A percentile compares a stretch with the other conserved stretches of the same genome.
These are phyloP conservation scores for Tetramitus jugosus DNA, from an alignment of 208 protist species.

Conservation along the genomic window DNA sequence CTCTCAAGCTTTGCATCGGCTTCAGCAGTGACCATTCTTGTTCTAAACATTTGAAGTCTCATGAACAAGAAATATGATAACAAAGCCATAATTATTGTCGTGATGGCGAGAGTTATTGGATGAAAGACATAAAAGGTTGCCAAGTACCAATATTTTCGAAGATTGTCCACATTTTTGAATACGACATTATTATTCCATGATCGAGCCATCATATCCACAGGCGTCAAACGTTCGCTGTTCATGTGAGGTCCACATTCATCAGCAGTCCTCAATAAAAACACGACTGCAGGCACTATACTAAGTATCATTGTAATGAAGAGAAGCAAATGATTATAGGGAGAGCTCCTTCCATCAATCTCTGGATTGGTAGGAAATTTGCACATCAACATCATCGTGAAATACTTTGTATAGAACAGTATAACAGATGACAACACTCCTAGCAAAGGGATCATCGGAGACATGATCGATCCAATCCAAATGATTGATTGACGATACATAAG, in stretches of 20 bases:
- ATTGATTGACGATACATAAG: not conserved
- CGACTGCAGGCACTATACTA: not conserved
- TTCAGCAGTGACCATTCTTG: not conserved
- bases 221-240: not conserved
- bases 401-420: slow-evolving; percentile 5
- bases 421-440: not conserved
- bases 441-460: slow-evolving; percentile 14
- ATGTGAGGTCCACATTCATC: not conserved
- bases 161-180: not conserved
- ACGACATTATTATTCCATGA: not conserved
- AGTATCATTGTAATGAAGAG: not conserved
- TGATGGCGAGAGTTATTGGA: not conserved
- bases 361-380: slow-evolving; percentile 22
- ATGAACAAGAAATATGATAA: not conserved
- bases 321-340: not conserved
- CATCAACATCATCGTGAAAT: not conserved
- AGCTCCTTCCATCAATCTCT: not conserved
- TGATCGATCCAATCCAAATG: not conserved
- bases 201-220: not conserved
- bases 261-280: not conserved
- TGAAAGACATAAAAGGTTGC: not conserved
- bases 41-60: not conserved
- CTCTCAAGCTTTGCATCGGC: too few species aligned
- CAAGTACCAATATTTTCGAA: not conserved
- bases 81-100: not conserved